Conservation (phyloP, 768 basidiomycete species). For the Phlebiopsis gigantea region DNA sequence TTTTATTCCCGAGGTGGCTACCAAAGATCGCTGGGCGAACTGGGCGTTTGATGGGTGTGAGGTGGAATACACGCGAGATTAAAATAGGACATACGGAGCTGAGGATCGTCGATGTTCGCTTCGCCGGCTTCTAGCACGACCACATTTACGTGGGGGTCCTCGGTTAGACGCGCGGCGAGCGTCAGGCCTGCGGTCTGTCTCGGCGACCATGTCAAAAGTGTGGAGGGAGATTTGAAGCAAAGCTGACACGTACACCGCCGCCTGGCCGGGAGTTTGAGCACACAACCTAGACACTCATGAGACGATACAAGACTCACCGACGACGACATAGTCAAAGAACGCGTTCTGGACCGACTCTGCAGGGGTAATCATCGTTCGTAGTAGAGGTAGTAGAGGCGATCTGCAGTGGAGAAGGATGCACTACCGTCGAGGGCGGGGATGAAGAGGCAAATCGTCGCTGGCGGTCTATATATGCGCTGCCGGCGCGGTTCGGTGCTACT, state of each 20-base stretch:
- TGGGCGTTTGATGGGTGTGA: neutral
- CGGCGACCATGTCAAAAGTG: neutral
- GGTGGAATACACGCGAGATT: too few species aligned
- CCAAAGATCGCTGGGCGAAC: conserved; percentile 12
- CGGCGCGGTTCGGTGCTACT: neutral
- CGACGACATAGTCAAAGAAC: conserved; percentile 14
- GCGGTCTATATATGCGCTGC: neutral
- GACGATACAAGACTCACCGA: conserved; percentile 1
- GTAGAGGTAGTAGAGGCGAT: neutral
- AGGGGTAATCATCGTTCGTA: conserved; percentile 1
- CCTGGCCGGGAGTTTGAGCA: neutral
- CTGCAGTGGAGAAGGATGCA: neutral
- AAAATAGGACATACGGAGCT: neutral
- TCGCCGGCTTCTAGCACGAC: conserved; percentile 30
- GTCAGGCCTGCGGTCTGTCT: conserved; percentile 31
- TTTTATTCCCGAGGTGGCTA: conserved; percentile 10
- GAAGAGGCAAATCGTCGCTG: neutral
- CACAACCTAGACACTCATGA: neutral
- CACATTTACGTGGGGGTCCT: conserved; percentile 30
- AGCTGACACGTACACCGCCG: conserved; percentile 2
- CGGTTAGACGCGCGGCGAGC: conserved; percentile 33
- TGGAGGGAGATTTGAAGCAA: neutral
- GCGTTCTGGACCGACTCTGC: conserved; percentile 1
- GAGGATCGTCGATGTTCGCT: conserved; percentile 14
- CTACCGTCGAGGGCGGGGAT: neutral